Conservation (phyloP, 495 filamentous ascomycete species). For the Sordaria brevicollis region DNA sequence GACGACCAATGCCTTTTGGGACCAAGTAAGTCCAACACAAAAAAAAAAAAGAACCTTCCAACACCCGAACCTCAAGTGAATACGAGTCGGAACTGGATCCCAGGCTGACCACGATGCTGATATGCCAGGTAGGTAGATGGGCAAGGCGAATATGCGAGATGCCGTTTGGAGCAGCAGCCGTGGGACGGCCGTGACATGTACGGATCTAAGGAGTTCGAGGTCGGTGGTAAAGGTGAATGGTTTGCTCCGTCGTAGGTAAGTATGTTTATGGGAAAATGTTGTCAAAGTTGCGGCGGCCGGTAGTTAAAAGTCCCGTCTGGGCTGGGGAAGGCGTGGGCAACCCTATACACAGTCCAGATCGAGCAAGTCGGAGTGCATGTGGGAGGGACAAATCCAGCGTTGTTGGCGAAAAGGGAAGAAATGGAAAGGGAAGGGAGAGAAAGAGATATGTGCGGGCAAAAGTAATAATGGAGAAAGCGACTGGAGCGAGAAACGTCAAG, state of each 20-base stretch:
- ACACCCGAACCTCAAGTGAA: background rate
- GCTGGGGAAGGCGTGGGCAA: slow-evolving; percentile 5
- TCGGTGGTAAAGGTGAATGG: background rate
- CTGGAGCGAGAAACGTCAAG: slow-evolving; percentile 17
- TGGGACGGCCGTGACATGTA: background rate
- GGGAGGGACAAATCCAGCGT: slow-evolving; percentile 3
- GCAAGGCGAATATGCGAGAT: background rate
- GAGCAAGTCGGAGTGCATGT: slow-evolving; percentile 9
- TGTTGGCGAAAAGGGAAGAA: slow-evolving; percentile 12
- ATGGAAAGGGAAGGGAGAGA: slow-evolving; percentile 18
- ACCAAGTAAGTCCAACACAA: background rate
- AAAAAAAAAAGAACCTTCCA: background rate
- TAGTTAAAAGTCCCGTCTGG: background rate
- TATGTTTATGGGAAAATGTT: background rate
- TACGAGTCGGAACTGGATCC: background rate
- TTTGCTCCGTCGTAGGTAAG: background rate
- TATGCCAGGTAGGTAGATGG: background rate
- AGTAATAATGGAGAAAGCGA: slow-evolving; percentile 31
- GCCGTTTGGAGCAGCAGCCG: background rate
- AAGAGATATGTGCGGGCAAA: slow-evolving; percentile 20
- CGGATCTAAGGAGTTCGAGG: background rate
- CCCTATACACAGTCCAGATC: slow-evolving; percentile 1
- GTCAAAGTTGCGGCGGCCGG: background rate
- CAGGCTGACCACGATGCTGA: background rate
- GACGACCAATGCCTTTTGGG: background rate